Evolutionary conservation across 441 rosid genomes (phyloP).

Genomic region (Breynia disticha): DNA sequence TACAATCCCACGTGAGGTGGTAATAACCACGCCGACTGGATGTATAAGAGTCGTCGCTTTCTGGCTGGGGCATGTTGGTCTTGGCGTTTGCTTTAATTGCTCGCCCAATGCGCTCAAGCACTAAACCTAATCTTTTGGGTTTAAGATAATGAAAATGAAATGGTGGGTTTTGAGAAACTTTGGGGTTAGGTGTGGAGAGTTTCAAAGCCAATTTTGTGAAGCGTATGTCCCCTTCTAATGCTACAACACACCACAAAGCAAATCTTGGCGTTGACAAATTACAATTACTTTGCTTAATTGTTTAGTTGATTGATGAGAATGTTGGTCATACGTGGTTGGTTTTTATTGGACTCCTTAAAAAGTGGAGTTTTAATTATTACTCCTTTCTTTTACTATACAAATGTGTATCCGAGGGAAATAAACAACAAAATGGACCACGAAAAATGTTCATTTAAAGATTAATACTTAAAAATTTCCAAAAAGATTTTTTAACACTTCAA

Average conservation of each 20-base stretch:
- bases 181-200: constrained; percentile 1
- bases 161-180: not conserved
- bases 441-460: too few relatives aligned
- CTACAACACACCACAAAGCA: constrained; percentile 15
- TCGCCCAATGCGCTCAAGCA: not conserved
- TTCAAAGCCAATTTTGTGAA: constrained; percentile 16
- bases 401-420: too few relatives aligned
- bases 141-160: too few relatives aligned
- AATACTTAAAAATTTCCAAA: too few relatives aligned
- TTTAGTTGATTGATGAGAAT: constrained; percentile 17
- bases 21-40: constrained; percentile 6
- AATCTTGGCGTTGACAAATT: constrained; percentile 18
- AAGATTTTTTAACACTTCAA: too few relatives aligned
- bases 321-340: constrained; percentile 16
- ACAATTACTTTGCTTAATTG: not conserved
- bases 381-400: too few relatives aligned
- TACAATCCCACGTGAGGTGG: constrained; percentile 38
- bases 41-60: constrained; percentile 27
- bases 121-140: not conserved
- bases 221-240: constrained; percentile 29
- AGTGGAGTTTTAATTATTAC: too few relatives aligned
- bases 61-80: constrained; percentile 35
- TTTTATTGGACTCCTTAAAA: constrained; percentile 1
- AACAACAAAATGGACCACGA: too few relatives aligned
- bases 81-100: constrained; percentile 1